Evolutionary conservation across 1,139 yeast species (phyloP).

Genomic region (Pneumocystis wakefieldiae): DNA sequence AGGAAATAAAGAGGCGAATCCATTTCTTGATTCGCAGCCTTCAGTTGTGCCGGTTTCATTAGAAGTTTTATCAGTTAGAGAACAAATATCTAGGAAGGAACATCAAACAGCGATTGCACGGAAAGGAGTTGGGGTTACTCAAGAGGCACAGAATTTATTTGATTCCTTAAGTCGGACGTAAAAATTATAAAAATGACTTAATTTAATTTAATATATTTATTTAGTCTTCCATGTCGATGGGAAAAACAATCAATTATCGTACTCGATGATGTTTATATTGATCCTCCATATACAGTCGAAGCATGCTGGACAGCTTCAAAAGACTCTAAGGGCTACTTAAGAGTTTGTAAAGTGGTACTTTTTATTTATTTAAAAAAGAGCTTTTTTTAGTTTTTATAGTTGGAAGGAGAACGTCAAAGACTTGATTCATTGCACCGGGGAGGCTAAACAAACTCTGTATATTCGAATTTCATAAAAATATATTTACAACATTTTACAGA

Average conservation of each 20-base stretch:
- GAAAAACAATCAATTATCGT: not conserved
- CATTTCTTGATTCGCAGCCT: not conserved
- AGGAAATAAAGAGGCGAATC: not conserved
- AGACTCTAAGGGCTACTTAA: not conserved
- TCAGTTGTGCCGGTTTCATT: not conserved
- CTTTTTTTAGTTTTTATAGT: not conserved
- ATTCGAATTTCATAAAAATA: not conserved
- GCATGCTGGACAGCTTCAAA: not conserved
- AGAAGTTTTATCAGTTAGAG: not conserved
- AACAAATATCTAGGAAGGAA: not conserved
- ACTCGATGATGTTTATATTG: not conserved
- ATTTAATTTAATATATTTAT: not conserved
- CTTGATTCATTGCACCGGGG: not conserved
- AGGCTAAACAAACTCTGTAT: not conserved
- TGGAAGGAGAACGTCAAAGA: not conserved
- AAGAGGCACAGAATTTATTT: not conserved
- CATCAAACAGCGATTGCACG: not conserved
- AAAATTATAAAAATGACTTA: not conserved
- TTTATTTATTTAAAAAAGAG: not conserved
- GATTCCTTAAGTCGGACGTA: not conserved
- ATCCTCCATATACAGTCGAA: slow-evolving; percentile 1
- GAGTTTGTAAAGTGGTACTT: not conserved
- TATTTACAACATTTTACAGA: no score
- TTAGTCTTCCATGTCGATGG: slow-evolving; percentile 1
- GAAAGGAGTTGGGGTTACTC: not conserved